phyloP scores from a whole-genome alignment of 1,139 yeast species.

The Protomyces macrosporus region DNA sequence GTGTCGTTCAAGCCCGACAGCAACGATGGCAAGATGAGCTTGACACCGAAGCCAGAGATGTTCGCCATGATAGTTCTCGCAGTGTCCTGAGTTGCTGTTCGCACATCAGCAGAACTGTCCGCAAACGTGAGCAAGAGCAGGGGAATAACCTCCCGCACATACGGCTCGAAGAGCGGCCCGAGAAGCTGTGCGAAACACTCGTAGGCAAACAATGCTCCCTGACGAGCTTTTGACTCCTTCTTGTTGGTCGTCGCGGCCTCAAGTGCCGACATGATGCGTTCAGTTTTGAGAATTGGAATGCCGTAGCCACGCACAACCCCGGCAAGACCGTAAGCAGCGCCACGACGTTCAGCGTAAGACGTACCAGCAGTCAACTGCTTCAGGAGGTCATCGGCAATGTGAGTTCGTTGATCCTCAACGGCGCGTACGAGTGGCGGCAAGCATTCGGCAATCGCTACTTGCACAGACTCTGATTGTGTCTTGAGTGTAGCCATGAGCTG shows the following conservation, averaged over 20 bases:
- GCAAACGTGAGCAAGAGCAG: constrained; percentile 75
- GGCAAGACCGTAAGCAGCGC: constrained; percentile 94
- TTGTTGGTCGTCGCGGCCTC: constrained; percentile 87
- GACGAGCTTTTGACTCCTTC: constrained; percentile 67
- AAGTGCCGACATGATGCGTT: constrained; percentile 68
- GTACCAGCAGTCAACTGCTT: constrained; percentile 53
- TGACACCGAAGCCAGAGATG: constrained; percentile 89
- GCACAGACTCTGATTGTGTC: constrained; percentile 85
- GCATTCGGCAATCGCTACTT: constrained; percentile 77
- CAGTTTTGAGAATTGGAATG: constrained; percentile 65
- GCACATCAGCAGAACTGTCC: constrained; percentile 75
- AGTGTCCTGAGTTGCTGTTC: constrained; percentile 82
- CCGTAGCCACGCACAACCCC: constrained; percentile 91
- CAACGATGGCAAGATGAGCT: constrained; percentile 84
- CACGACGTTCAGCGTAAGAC: constrained; percentile 61
- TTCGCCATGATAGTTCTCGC: constrained; percentile 83
- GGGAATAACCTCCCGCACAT: constrained; percentile 82
- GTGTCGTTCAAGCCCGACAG: constrained; percentile 78
- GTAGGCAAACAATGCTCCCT: constrained; percentile 82
- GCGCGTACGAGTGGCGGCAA: constrained; percentile 75
- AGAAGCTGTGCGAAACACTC: constrained; percentile 75
- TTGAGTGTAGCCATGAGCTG: constrained; percentile 68
- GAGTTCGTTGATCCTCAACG: constrained; percentile 42
- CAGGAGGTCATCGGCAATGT: constrained; percentile 55
- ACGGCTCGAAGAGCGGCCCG: constrained; percentile 82